phyloP scores from a whole-genome alignment of 257 asterid genomes.

The Solanum tarijense region DNA sequence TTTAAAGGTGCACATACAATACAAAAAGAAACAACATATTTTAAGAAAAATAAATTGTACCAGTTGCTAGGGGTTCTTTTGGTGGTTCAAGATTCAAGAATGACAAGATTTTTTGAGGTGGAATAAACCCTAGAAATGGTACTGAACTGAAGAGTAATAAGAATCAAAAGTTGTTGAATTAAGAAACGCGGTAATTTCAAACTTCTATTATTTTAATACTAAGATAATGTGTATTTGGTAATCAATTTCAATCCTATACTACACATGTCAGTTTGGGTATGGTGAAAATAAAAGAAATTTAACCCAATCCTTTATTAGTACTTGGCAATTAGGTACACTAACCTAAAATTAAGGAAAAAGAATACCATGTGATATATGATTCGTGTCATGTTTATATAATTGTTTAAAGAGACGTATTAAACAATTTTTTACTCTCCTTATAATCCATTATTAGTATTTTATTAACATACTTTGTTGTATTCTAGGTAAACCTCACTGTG shows the following conservation, averaged over 20 bases:
- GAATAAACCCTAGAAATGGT: not conserved
- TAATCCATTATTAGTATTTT: not conserved
- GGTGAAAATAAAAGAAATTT: not conserved
- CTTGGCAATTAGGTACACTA: not conserved
- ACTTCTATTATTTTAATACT: not conserved
- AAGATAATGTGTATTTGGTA: not conserved
- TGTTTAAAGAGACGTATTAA: not conserved
- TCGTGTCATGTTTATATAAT: not conserved
- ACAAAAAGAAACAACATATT: not conserved
- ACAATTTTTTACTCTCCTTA: not conserved
- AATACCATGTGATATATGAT: not conserved
- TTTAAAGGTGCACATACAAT: not conserved
- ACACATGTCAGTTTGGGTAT: not conserved
- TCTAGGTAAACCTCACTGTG: too few species aligned
- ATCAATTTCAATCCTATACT: not conserved
- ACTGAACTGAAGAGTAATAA: not conserved
- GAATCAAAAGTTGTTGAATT: not conserved
- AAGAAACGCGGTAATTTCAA: conserved; percentile 3
- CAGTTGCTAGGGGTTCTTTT: not conserved
- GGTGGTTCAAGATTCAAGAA: not conserved
- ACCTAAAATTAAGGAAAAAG: not conserved
- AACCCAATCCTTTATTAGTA: not conserved
- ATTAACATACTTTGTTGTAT: not conserved
- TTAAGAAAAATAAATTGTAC: not conserved
- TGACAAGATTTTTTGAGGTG: not conserved